Percentiles rank a stretch among this genome's conserved stretches.
Conservation (phyloP, 257 asterid species). For the Solanum ahanhuiri region DNA sequence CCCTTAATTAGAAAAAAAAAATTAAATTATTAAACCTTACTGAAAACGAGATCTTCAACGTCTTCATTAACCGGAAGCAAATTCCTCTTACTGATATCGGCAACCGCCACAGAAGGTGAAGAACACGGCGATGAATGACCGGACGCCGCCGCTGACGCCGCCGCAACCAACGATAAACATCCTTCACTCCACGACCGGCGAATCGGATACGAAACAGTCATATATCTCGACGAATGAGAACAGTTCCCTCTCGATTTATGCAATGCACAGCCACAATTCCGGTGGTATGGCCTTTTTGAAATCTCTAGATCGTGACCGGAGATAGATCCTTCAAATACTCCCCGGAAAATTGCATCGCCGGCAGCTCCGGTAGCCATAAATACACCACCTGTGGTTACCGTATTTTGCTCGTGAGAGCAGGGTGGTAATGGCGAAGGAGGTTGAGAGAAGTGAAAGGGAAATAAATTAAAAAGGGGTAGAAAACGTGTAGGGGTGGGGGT, state of each 20-base stretch:
- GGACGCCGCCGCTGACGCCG: conserved; percentile 14
- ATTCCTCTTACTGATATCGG: conserved; percentile 5
- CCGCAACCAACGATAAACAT: conserved; percentile 24
- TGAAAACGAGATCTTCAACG: conserved; percentile 3
- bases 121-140: conserved; percentile 22
- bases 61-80: conserved; percentile 23
- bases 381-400: not conserved
- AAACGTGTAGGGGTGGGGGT: not conserved
- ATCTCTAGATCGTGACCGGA: conserved; percentile 40
- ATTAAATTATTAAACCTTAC: not conserved
- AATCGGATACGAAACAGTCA: conserved; percentile 39
- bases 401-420: not conserved
- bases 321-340: conserved; percentile 44
- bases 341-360: conserved; percentile 47
- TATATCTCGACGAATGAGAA: conserved; percentile 22
- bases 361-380: conserved; percentile 54
- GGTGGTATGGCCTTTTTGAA: conserved; percentile 58
- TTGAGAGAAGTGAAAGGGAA: not conserved
- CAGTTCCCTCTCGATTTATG: conserved; percentile 41
- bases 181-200: conserved; percentile 65
- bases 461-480: not conserved
- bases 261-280: conserved; percentile 58
- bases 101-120: conserved; percentile 14
- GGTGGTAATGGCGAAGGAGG: not conserved
- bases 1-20: not conserved